These are phyloP conservation scores for Cercospora sesami DNA, from an alignment of 2,329 filamentous ascomycete species.

Conservation along the genomic window DNA sequence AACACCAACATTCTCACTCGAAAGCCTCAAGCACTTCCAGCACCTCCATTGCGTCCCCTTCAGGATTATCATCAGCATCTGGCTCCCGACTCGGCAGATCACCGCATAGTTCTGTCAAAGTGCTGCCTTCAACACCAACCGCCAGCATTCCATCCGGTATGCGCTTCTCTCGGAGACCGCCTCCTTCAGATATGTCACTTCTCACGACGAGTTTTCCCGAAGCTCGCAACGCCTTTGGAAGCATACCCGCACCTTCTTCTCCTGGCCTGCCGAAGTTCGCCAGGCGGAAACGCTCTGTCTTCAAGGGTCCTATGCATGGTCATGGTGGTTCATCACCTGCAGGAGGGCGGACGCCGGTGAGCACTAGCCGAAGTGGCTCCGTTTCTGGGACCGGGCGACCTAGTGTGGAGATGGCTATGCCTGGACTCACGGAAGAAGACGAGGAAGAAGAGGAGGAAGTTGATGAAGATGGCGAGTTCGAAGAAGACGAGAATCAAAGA, in stretches of 20 bases:
- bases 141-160: slow-evolving; percentile 73
- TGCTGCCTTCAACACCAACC: slow-evolving; percentile 88
- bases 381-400: slow-evolving; percentile 66
- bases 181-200: slow-evolving; percentile 36
- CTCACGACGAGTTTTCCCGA: slow-evolving; percentile 33
- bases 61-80: slow-evolving; percentile 51
- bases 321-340: slow-evolving; percentile 45
- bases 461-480: slow-evolving; percentile 37
- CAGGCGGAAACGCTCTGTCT: slow-evolving; percentile 75
- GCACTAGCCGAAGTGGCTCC: slow-evolving; percentile 33
- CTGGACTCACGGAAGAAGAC: slow-evolving; percentile 44
- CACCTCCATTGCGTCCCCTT: slow-evolving; percentile 59
- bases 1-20: slow-evolving; percentile 76
- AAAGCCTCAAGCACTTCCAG: slow-evolving; percentile 94
- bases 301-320: slow-evolving; percentile 69
- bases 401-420: slow-evolving; percentile 70
- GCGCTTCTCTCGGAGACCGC: slow-evolving; percentile 55
- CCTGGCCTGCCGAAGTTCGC: slow-evolving; percentile 70
- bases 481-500: slow-evolving; percentile 30
- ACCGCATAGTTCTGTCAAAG: slow-evolving; percentile 88
- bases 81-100: slow-evolving; percentile 65
- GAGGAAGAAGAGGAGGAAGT: slow-evolving; percentile 32
- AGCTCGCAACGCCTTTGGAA: slow-evolving; percentile 28
- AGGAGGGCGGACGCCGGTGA: slow-evolving; percentile 9
- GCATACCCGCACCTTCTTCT: slow-evolving; percentile 51